Conservation (phyloP, 2,329 filamentous ascomycete genomes). For the Fusarium xylarioides region DNA sequence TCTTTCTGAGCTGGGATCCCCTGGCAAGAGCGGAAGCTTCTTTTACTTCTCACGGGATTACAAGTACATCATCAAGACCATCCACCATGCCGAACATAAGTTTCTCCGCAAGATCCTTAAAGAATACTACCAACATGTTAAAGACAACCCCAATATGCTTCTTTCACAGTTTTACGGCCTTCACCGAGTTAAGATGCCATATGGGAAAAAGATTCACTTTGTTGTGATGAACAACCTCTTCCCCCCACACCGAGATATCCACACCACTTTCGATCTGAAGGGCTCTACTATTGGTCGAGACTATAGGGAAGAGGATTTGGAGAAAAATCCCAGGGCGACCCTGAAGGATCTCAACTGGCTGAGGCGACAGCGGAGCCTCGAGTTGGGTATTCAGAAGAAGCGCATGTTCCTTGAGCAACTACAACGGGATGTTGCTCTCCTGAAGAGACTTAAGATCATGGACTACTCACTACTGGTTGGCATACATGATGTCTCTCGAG, state of each 20-base stretch:
- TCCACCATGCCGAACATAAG: slow-evolving; percentile 94
- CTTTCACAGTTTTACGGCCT: slow-evolving; percentile 98
- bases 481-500: slow-evolving; percentile 88
- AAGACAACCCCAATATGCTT: slow-evolving; percentile 93
- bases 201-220: slow-evolving; percentile 98
- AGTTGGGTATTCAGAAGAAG: slow-evolving; percentile 90
- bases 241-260: slow-evolving; percentile 95
- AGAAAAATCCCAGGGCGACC: slow-evolving; percentile 89
- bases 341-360: slow-evolving; percentile 98
- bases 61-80: slow-evolving; percentile 99
- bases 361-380: slow-evolving; percentile 82
- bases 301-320: slow-evolving; percentile 86
- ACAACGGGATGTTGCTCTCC: slow-evolving; percentile 82
- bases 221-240: slow-evolving; percentile 99
- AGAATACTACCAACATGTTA: slow-evolving; percentile 94
- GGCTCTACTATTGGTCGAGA: slow-evolving; percentile 95
- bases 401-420: slow-evolving; percentile 89
- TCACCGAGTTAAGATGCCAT: slow-evolving; percentile 97
- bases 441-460: slow-evolving; percentile 95
- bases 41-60: slow-evolving; percentile 99
- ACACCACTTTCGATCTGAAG: slow-evolving; percentile 96
- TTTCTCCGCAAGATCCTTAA: slow-evolving; percentile 84
- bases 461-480: slow-evolving; percentile 96
- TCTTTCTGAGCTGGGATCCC: slow-evolving; percentile 93
- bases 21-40: slow-evolving; percentile 98